Percentiles rank a stretch among this genome's conserved stretches.
Evolutionary conservation across 2,329 filamentous ascomycete genomes (phyloP).

Genomic region (Pseudonectria buxi): DNA sequence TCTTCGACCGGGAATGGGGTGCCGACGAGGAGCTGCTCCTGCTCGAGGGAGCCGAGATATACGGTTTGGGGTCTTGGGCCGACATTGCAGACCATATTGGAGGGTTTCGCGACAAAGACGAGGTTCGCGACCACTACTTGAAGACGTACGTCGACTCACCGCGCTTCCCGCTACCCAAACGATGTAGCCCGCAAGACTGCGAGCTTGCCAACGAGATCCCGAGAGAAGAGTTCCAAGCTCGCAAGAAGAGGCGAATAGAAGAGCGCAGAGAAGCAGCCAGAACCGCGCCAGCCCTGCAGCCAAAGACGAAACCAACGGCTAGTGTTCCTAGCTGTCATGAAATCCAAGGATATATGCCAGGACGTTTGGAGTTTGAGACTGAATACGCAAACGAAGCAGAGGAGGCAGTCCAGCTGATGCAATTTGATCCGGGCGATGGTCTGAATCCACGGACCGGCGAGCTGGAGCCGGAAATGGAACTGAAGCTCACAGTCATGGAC

Average conservation of each 20-base stretch:
- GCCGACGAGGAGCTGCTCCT: constrained; percentile 94
- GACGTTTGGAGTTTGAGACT: constrained; percentile 92
- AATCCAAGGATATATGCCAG: constrained; percentile 98
- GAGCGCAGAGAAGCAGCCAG: constrained; percentile 82
- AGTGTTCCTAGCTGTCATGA: constrained; percentile 96
- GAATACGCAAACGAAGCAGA: constrained; percentile 98
- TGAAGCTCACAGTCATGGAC: constrained; percentile 97
- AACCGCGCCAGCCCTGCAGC: constrained; percentile 72
- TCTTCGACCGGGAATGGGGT: constrained; percentile 92
- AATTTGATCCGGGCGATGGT: constrained; percentile 93
- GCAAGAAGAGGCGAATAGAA: constrained; percentile 91
- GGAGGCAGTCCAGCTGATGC: constrained; percentile 96
- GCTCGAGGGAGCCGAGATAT: constrained; percentile 90
- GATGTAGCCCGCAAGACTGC: constrained; percentile 76
- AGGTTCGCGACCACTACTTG: constrained; percentile 92
- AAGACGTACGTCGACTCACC: constrained; percentile 78
- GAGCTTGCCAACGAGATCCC: constrained; percentile 73
- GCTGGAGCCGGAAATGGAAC: constrained; percentile 89
- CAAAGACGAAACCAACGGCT: constrained; percentile 92
- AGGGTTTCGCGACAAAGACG: constrained; percentile 87
- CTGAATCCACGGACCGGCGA: constrained; percentile 78
- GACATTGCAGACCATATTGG: constrained; percentile 98
- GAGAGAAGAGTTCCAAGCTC: constrained; percentile 84
- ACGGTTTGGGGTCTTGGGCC: constrained; percentile 93
- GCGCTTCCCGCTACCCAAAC: constrained; percentile 78